Percentiles rank a stretch among this genome's conserved stretches.
Conservation (phyloP, 2,329 filamentous ascomycete genomes). For the Volutella citrinella region DNA sequence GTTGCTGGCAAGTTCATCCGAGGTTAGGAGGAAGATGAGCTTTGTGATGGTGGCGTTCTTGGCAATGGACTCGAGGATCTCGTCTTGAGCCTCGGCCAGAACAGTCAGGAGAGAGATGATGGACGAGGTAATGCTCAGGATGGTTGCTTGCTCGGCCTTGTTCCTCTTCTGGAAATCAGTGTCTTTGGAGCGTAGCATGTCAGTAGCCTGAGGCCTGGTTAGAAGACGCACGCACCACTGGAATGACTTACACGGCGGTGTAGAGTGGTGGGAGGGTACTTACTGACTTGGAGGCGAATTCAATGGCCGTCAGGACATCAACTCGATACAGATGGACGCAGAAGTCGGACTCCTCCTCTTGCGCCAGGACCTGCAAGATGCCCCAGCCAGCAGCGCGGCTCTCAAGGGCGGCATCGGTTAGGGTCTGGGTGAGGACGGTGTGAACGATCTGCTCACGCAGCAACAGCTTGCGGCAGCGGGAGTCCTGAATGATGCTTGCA, state of each 20-base stretch:
- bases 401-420: slow-evolving; percentile 61
- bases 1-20: slow-evolving; percentile 39
- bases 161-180: slow-evolving; percentile 44
- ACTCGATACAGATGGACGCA: slow-evolving; percentile 62
- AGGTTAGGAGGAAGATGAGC: slow-evolving; percentile 54
- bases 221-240: too few species aligned
- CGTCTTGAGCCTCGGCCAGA: slow-evolving; percentile 57
- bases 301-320: slow-evolving; percentile 59
- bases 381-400: slow-evolving; percentile 66
- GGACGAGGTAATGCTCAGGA: slow-evolving; percentile 54
- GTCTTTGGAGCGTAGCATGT: slow-evolving; percentile 40
- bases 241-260: too few species aligned
- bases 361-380: slow-evolving; percentile 58
- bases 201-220: slow-evolving; percentile 36
- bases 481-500: slow-evolving; percentile 59
- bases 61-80: slow-evolving; percentile 55
- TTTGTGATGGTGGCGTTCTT: slow-evolving; percentile 45
- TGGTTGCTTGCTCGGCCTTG: slow-evolving; percentile 50
- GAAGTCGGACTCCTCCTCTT: slow-evolving; percentile 65
- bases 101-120: slow-evolving; percentile 51
- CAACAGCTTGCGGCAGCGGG: slow-evolving; percentile 61
- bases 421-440: slow-evolving; percentile 59
- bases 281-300: slow-evolving; percentile 53
- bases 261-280: too few species aligned
- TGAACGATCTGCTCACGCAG: slow-evolving; percentile 64